These are phyloP conservation scores for Penicillium egyptiacum DNA, from an alignment of 495 filamentous ascomycete genomes.

Conservation along the genomic window DNA sequence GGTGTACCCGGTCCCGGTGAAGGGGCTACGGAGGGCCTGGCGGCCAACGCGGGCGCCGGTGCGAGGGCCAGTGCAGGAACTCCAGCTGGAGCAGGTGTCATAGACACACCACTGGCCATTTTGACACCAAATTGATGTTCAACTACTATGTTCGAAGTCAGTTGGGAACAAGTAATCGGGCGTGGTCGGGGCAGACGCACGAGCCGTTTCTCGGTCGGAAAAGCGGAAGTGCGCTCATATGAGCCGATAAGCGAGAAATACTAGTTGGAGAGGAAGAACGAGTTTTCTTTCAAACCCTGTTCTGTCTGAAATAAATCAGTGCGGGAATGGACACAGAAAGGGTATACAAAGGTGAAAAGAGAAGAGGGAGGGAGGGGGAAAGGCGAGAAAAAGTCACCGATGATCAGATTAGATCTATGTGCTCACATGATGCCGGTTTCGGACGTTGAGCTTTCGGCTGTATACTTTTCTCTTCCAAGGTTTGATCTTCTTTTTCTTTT, in stretches of 20 bases:
- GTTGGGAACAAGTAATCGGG: constrained; percentile 25
- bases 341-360: not conserved
- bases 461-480: no score
- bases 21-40: constrained; percentile 39
- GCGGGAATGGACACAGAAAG: not conserved
- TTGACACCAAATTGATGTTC: constrained; percentile 20
- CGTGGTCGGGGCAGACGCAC: constrained; percentile 30
- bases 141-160: constrained; percentile 23
- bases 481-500: constrained; percentile 1
- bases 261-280: constrained; percentile 9
- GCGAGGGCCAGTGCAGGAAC: constrained; percentile 32
- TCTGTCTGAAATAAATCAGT: not conserved
- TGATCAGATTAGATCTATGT: constrained; percentile 49
- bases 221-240: constrained; percentile 43
- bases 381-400: constrained; percentile 28
- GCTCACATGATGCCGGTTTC: constrained; percentile 38
- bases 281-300: not conserved
- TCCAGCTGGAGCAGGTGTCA: constrained; percentile 33
- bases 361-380: constrained; percentile 21
- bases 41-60: constrained; percentile 38
- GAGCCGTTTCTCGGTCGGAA: constrained; percentile 40
- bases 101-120: constrained; percentile 41
- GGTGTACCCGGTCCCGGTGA: constrained; percentile 46
- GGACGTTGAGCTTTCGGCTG: constrained; percentile 22
- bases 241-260: constrained; percentile 36